A percentile compares a stretch with the other conserved stretches of the same genome.
These are phyloP conservation scores for Graphiopsis chlorocephala DNA, from an alignment of 2,329 filamentous ascomycete species.

Conservation along the genomic window DNA sequence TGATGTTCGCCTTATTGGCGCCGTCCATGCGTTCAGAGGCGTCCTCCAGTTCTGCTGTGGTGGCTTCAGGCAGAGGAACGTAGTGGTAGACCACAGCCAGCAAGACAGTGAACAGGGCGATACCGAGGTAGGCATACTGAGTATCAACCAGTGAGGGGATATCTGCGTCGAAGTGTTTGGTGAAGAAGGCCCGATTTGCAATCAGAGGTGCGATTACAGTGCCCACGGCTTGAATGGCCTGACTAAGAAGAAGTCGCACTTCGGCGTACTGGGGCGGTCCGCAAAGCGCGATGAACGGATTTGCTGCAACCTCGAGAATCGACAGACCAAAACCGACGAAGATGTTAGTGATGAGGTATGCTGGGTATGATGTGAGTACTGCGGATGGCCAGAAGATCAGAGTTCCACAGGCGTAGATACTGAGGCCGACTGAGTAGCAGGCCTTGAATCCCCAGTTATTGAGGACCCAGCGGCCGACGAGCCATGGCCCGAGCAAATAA, in stretches of 20 bases:
- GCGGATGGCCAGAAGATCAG: constrained; percentile 65
- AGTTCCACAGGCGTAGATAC: constrained; percentile 61
- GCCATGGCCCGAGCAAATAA: constrained; percentile 67
- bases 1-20: constrained; percentile 47
- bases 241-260: constrained; percentile 58
- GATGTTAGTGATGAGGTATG: constrained; percentile 61
- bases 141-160: constrained; percentile 57
- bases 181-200: constrained; percentile 58
- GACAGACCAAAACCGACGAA: constrained; percentile 61
- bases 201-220: constrained; percentile 59
- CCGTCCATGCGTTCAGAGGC: constrained; percentile 51
- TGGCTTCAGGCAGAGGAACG: constrained; percentile 60
- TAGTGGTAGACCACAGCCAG: constrained; percentile 61
- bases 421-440: constrained; percentile 59
- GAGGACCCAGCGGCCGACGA: constrained; percentile 60
- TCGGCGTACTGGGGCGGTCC: constrained; percentile 61
- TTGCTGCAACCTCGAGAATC: constrained; percentile 59
- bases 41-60: constrained; percentile 58
- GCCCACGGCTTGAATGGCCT: constrained; percentile 61
- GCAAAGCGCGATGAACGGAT: constrained; percentile 62
- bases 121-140: constrained; percentile 64
- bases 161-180: constrained; percentile 37
- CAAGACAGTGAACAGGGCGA: constrained; percentile 58
- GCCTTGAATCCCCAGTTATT: constrained; percentile 61
- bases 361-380: constrained; percentile 59